These are phyloP conservation scores for Daldinia caldariorum DNA, from an alignment of 495 filamentous ascomycete genomes.

Conservation along the genomic window DNA sequence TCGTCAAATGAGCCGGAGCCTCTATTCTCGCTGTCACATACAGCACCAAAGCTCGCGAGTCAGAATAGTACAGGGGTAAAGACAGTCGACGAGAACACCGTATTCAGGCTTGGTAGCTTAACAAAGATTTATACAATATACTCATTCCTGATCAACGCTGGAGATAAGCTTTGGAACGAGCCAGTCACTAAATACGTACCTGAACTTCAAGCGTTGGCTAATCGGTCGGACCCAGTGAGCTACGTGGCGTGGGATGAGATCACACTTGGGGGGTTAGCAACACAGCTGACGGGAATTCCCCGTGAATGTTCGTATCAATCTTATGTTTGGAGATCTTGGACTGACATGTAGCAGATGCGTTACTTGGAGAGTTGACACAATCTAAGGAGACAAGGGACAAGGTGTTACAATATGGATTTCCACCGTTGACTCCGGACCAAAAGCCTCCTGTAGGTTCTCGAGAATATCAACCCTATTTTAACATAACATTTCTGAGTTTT, in stretches of 20 bases:
- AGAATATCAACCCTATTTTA: not conserved
- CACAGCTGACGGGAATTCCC: slow-evolving; percentile 63
- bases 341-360: slow-evolving; percentile 50
- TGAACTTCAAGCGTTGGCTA: slow-evolving; percentile 57
- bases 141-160: slow-evolving; percentile 53
- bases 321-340: not conserved
- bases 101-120: slow-evolving; percentile 62
- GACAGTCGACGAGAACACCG: slow-evolving; percentile 56
- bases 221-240: slow-evolving; percentile 46
- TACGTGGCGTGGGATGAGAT: slow-evolving; percentile 63
- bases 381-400: slow-evolving; percentile 45
- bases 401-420: slow-evolving; percentile 50
- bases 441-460: slow-evolving; percentile 49
- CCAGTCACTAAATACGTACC: slow-evolving; percentile 64
- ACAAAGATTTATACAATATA: slow-evolving; percentile 63
- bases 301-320: slow-evolving; percentile 51
- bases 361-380: slow-evolving; percentile 55
- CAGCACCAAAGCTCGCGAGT: slow-evolving; percentile 52
- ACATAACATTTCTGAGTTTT: slow-evolving; percentile 6
- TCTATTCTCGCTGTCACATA: slow-evolving; percentile 59
- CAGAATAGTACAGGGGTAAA: slow-evolving; percentile 53
- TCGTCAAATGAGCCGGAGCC: slow-evolving; percentile 54
- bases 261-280: slow-evolving; percentile 64
- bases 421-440: slow-evolving; percentile 54
- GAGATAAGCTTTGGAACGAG: slow-evolving; percentile 51